These are phyloP conservation scores for Candida boleticola DNA, from an alignment of 805 yeast genomes.

Conservation along the genomic window DNA sequence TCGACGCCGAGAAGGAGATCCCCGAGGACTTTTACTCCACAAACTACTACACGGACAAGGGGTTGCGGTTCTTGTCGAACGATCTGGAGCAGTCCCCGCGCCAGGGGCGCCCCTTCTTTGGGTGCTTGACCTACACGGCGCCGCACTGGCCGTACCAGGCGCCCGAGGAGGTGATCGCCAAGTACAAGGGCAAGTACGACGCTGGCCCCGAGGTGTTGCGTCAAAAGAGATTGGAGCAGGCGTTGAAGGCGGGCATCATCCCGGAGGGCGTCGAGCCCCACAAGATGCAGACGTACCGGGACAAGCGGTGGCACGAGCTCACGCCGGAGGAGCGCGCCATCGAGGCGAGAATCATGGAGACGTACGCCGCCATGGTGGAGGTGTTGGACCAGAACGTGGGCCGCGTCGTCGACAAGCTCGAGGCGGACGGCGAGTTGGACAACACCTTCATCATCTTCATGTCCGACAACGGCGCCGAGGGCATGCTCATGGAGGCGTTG, in stretches of 20 bases:
- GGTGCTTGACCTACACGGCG: constrained; percentile 56
- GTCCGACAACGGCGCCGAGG: constrained; percentile 68
- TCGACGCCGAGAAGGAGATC: constrained; percentile 34
- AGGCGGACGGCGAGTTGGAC: constrained; percentile 44
- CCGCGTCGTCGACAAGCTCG: constrained; percentile 41
- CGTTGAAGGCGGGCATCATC: constrained; percentile 46
- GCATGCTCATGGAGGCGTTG: constrained; percentile 55
- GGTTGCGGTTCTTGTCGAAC: constrained; percentile 31
- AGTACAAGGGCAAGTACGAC: constrained; percentile 48
- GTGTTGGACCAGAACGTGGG: constrained; percentile 53
- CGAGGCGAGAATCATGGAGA: constrained; percentile 49
- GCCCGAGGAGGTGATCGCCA: constrained; percentile 44
- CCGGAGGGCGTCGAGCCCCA: constrained; percentile 45
- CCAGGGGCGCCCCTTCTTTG: constrained; percentile 51
- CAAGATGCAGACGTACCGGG: constrained; percentile 39
- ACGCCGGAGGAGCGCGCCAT: constrained; percentile 31
- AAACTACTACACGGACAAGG: constrained; percentile 42
- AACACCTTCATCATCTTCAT: constrained; percentile 57
- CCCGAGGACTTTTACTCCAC: constrained; percentile 51
- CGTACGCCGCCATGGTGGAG: constrained; percentile 66
- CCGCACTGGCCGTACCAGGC: constrained; percentile 72
- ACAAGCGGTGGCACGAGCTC: constrained; percentile 44
- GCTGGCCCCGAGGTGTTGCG: constrained; percentile 49
- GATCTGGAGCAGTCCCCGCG: constrained; percentile 13
- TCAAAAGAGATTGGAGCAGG: constrained; percentile 34